Evolutionary conservation across 2,329 filamentous ascomycete species (phyloP).

Genomic region (Lecanicillium sp.): DNA sequence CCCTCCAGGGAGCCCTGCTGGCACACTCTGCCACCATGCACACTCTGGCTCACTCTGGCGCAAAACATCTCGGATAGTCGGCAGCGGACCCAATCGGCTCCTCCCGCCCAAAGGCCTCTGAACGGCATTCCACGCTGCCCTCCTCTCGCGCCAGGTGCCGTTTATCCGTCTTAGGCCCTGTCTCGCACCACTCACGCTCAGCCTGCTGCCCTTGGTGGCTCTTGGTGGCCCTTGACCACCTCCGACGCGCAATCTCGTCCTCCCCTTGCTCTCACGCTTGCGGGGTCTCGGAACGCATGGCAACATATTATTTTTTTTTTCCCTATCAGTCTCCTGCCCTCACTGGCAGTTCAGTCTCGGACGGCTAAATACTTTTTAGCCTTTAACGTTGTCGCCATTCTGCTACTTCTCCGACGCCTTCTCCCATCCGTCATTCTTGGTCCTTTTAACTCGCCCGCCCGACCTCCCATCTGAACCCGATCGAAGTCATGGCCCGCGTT

Average conservation of each 20-base stretch:
- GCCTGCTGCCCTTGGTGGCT: background rate
- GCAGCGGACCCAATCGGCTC: slow-evolving; percentile 14
- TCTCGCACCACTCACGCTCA: slow-evolving; percentile 10
- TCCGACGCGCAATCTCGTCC: slow-evolving; percentile 3
- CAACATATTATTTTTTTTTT: too few relatives aligned
- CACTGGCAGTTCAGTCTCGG: too few relatives aligned
- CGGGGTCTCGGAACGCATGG: slow-evolving; percentile 12
- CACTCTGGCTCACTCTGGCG: slow-evolving; percentile 7
- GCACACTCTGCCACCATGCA: too few relatives aligned
- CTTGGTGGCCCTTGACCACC: slow-evolving; percentile 1
- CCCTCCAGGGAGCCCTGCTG: too few relatives aligned
- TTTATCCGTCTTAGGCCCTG: slow-evolving; percentile 12
- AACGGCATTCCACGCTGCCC: slow-evolving; percentile 11
- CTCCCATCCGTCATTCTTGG: background rate
- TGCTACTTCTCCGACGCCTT: background rate
- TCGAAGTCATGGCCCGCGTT: slow-evolving; percentile 4
- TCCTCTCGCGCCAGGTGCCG: slow-evolving; percentile 12
- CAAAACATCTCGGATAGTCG: slow-evolving; percentile 14
- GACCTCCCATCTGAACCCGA: background rate
- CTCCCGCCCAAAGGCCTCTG: slow-evolving; percentile 12
- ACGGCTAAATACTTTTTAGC: slow-evolving; percentile 6
- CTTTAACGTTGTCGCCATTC: background rate
- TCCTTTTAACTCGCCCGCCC: background rate
- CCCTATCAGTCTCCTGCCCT: background rate
- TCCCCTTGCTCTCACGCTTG: slow-evolving; percentile 6